Conservation (phyloP, 495 filamentous ascomycete genomes). For the Trypethelium eluteriae region DNA sequence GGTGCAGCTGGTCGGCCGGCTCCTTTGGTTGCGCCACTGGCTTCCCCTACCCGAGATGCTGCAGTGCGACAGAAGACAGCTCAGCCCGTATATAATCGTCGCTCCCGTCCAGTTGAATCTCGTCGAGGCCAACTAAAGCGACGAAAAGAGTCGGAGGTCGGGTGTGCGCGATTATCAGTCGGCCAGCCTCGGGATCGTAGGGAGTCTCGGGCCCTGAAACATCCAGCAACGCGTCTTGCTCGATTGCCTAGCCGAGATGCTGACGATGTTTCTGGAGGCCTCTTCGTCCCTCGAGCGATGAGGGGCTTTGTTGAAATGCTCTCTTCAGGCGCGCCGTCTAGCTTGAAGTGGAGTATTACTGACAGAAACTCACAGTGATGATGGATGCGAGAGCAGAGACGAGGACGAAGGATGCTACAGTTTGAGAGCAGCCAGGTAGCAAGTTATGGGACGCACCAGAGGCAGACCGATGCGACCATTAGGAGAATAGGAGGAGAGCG, state of each 20-base stretch:
- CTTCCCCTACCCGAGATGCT: background rate
- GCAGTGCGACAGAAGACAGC: background rate
- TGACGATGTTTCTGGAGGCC: too few relatives aligned
- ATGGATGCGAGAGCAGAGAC: too few relatives aligned
- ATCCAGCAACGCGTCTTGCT: background rate
- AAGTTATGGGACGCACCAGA: background rate
- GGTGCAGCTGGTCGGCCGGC: background rate
- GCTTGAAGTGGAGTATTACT: too few relatives aligned
- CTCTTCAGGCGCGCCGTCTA: too few relatives aligned
- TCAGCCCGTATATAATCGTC: background rate
- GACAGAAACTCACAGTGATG: too few relatives aligned
- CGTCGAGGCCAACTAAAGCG: background rate
- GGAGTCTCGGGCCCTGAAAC: background rate
- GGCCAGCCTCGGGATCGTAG: background rate
- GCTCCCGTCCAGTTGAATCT: background rate
- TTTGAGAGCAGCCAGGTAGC: background rate
- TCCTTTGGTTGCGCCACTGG: background rate
- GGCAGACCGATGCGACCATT: background rate
- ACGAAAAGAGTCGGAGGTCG: background rate
- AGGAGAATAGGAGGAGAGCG: background rate
- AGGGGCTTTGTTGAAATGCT: too few relatives aligned
- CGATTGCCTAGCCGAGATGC: background rate
- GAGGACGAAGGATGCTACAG: too few relatives aligned
- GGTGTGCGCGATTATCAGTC: too few relatives aligned
- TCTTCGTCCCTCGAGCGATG: too few relatives aligned